phyloP scores from a whole-genome alignment of 305 asterid species.

The Euphrasia arctica region DNA sequence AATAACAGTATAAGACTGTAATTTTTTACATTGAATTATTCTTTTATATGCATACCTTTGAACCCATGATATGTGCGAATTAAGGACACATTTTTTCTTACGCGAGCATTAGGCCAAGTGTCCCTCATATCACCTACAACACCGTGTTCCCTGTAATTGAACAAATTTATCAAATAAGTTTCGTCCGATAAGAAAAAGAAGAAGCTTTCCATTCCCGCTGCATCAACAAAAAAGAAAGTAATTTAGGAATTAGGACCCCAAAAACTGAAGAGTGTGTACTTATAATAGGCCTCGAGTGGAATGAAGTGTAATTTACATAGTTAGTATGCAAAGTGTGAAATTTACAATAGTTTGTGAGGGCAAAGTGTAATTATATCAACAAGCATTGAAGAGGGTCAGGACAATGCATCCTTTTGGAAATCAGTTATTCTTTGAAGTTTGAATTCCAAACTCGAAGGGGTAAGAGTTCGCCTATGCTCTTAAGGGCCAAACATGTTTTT shows the following conservation, averaged over 20 bases:
- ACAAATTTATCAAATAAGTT: background rate
- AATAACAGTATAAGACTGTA: no score
- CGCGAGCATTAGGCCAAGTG: conserved; percentile 96
- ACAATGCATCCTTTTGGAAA: background rate
- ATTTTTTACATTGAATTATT: background rate
- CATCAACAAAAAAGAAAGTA: background rate
- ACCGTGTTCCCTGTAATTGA: conserved; percentile 77
- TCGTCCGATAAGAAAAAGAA: background rate
- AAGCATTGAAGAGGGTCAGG: background rate
- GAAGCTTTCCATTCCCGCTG: background rate
- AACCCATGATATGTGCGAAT: conserved; percentile 92
- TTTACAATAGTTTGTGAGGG: background rate
- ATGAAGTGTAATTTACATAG: background rate
- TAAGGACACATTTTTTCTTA: conserved; percentile 74
- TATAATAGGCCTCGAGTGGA: background rate
- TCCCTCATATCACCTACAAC: conserved; percentile 98
- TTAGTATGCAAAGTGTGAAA: background rate
- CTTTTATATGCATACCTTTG: conserved; percentile 48
- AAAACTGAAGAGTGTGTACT: background rate
- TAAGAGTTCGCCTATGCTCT: background rate
- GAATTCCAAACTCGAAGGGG: conserved; percentile 2
- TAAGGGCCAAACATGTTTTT: background rate
- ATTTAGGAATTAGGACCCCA: background rate
- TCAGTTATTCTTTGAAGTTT: conserved; percentile 12
- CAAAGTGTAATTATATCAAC: background rate